Conservation (phyloP, 176 grass and related monocot genomes). For the Hordeum vulgare region DNA sequence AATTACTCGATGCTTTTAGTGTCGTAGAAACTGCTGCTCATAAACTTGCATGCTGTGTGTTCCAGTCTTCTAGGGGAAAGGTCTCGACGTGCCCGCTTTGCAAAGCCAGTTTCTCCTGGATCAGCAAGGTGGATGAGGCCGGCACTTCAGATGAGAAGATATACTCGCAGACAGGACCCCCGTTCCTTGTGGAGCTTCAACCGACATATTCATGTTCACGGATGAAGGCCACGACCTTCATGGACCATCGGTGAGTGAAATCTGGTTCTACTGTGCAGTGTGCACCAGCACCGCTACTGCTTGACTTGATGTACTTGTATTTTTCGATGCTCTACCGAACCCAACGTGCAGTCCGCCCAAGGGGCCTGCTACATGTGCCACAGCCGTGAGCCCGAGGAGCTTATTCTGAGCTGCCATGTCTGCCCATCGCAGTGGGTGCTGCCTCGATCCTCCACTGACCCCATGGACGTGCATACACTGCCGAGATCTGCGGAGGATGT, state of each 20-base stretch:
- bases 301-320: background rate
- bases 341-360: slow-evolving; percentile 27
- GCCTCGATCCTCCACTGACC: slow-evolving; percentile 63
- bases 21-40: background rate
- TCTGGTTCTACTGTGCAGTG: background rate
- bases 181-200: slow-evolving; percentile 47
- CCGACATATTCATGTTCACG: slow-evolving; percentile 13
- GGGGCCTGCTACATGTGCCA: slow-evolving; percentile 57
- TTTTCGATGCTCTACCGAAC: background rate
- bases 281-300: background rate
- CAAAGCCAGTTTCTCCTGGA: slow-evolving; percentile 65
- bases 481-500: slow-evolving; percentile 53
- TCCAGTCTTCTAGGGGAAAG: slow-evolving; percentile 58
- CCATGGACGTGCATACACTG: slow-evolving; percentile 79
- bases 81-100: slow-evolving; percentile 76
- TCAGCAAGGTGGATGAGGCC: slow-evolving; percentile 63
- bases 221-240: slow-evolving; percentile 6
- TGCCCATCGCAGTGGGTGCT: slow-evolving; percentile 69
- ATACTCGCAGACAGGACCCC: slow-evolving; percentile 70
- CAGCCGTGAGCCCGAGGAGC: slow-evolving; percentile 58
- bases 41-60: background rate
- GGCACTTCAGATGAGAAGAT: slow-evolving; percentile 77
- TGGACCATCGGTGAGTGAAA: slow-evolving; percentile 43
- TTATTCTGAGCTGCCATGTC: slow-evolving; percentile 63
- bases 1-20: background rate